These are phyloP conservation scores for Claviceps capensis DNA, from an alignment of 2,329 filamentous ascomycete species.

Conservation along the genomic window DNA sequence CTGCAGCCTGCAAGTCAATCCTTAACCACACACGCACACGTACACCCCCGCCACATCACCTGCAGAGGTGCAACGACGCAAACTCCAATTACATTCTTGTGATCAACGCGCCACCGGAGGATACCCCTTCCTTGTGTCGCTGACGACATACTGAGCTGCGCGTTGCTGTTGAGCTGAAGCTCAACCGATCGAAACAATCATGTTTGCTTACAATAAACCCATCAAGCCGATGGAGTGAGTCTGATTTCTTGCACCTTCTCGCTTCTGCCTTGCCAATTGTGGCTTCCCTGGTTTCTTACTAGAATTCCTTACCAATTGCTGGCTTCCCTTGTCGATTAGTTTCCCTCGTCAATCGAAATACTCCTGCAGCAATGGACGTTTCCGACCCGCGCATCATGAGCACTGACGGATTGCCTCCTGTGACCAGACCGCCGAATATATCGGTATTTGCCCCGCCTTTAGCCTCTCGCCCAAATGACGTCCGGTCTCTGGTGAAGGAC, in stretches of 20 bases:
- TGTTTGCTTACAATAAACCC: constrained; percentile 24
- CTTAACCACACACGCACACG: neutral
- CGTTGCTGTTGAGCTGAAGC: constrained; percentile 2
- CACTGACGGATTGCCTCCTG: constrained; percentile 10
- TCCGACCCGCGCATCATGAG: constrained; percentile 7
- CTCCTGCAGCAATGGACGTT: constrained; percentile 2
- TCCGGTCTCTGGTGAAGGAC: neutral
- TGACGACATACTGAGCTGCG: neutral
- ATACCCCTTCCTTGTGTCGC: neutral
- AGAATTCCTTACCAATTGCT: neutral
- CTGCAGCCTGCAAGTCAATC: no score
- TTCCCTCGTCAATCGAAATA: neutral
- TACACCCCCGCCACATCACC: neutral
- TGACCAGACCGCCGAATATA: constrained; percentile 21
- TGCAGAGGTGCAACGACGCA: neutral
- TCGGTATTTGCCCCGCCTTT: constrained; percentile 12
- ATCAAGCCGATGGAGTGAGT: constrained; percentile 26
- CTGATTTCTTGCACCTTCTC: neutral
- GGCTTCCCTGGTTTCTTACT: neutral
- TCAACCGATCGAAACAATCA: constrained; percentile 9
- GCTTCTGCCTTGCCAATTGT: neutral
- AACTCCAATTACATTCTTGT: neutral
- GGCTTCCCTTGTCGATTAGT: neutral
- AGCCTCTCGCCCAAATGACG: neutral
- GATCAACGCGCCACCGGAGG: constrained; percentile 1